Percentiles rank a stretch among this genome's conserved stretches.
Conservation (phyloP, 768 basidiomycete genomes). For the Trametes coccinea region DNA sequence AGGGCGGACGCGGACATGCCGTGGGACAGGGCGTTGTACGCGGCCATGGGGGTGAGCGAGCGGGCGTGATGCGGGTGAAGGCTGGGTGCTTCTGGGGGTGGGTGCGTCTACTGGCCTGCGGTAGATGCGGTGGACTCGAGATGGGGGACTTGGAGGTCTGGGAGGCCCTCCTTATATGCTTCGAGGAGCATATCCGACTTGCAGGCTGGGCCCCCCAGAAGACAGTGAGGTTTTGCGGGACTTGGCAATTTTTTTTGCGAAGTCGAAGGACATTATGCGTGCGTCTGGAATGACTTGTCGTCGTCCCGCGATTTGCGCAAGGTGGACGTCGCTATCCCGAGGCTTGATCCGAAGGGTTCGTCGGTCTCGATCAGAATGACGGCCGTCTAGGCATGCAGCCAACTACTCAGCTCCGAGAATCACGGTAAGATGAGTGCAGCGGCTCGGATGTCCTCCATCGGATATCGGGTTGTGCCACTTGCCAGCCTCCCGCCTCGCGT, state of each 20-base stretch:
- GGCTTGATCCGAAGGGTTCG: neutral
- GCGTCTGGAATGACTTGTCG: too few species aligned
- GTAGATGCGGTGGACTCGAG: neutral
- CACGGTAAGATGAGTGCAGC: neutral
- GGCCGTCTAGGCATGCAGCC: neutral
- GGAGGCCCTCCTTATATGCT: constrained; percentile 3
- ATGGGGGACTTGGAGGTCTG: neutral
- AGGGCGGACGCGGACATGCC: constrained; percentile 10
- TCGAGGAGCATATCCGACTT: neutral
- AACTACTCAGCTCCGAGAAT: neutral
- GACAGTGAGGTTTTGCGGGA: too few species aligned
- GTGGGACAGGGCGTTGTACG: constrained; percentile 3
- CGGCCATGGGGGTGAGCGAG: constrained; percentile 6
- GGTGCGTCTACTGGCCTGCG: neutral
- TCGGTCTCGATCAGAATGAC: neutral
- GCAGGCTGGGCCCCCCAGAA: neutral
- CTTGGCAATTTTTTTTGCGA: too few species aligned
- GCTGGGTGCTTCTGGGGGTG: neutral
- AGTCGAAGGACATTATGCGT: too few species aligned
- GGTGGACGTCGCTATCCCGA: neutral
- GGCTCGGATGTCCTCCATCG: too few species aligned
- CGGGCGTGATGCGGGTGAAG: neutral
- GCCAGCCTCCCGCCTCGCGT: too few species aligned
- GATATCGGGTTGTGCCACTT: too few species aligned
- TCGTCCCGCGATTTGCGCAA: too few species aligned